Evolutionary conservation across 257 asterid species (phyloP), one percentile per base, ranked within the genome.

Genomic region (Ilex asprella): DNA sequence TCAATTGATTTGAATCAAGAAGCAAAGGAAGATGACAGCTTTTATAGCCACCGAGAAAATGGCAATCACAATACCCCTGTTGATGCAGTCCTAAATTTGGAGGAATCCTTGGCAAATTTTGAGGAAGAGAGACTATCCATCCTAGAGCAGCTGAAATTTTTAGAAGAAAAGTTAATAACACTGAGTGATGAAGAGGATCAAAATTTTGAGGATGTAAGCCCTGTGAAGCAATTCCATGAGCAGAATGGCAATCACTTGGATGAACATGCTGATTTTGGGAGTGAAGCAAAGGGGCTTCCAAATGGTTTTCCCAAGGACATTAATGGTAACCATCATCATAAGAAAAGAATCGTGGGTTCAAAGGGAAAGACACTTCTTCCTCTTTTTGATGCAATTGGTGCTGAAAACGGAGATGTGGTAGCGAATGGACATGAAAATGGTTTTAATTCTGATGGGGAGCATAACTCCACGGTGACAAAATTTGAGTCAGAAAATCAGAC

Each of bases 91-190:
- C 65, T 84, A 51, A 78, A 76, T 67, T 77, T 89, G 88, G 95
- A 93, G 62, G 92, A 87, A 41, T 85, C 96, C 2, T 78, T 93
- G 68, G 86, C 86, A 16, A 97, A 87, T 62, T 93, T 93, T 59
- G 97, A 93, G 82, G 94, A 82, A 5, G 96, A 93, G 76, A 85
- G 97, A 50, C 15, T 85, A 67, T 87, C 92, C 43, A 93, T 93
- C 58, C 88, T 93, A 4, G 95, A 81, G 66, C 92, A 89, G 76
- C 96, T 93, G 47, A 89, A 85, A 84, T 79, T 73, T 68, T 75
- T 93, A 43, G 97, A 89, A 74, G 96, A 82, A 67, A 92, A 85
- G 68, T 97, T 92, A 39, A 58, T 81, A 76, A 73, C 81, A 3
- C 62, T 83, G 78, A 87, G 85, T 52, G 81, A 79, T 54, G 91